Evolutionary conservation across 192 early-diverging fungal genomes (phyloP).

Genomic region (Hyaloraphidium curvatum): DNA sequence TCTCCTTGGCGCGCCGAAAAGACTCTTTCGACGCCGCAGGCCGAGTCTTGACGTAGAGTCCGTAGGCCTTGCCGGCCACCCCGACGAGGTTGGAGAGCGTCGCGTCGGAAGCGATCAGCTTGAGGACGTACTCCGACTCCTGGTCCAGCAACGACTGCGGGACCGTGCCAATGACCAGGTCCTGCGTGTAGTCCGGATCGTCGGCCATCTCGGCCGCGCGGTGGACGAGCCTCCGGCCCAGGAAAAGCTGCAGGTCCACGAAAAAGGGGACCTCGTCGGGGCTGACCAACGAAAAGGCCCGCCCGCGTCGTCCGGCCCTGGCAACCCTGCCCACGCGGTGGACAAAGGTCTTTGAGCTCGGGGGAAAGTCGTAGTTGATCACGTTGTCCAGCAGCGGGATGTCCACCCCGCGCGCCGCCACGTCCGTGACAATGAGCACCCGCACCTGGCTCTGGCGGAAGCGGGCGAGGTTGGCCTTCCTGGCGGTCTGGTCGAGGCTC

Average conservation of each 20-base stretch:
- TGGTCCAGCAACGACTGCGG: constrained; percentile 42
- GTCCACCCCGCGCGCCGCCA: constrained; percentile 98
- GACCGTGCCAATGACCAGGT: constrained; percentile 61
- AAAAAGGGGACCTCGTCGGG: constrained; percentile 81
- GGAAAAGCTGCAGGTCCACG: constrained; percentile 83
- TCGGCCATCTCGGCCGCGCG: constrained; percentile 18
- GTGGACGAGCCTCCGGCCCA: constrained; percentile 44
- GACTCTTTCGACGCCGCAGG: constrained; percentile 64
- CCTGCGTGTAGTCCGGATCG: constrained; percentile 44
- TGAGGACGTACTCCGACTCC: constrained; percentile 56
- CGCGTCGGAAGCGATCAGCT: constrained; percentile 35
- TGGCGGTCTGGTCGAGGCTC: constrained; percentile 75
- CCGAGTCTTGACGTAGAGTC: constrained; percentile 68
- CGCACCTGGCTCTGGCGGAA: constrained; percentile 65
- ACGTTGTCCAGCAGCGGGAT: constrained; percentile 94
- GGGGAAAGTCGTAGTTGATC: constrained; percentile 91
- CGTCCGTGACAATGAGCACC: constrained; percentile 84
- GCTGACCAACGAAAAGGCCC: constrained; percentile 75
- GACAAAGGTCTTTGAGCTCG: constrained; percentile 82
- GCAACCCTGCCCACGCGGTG: constrained; percentile 94
- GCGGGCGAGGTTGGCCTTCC: constrained; percentile 65
- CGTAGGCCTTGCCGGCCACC: constrained; percentile 62
- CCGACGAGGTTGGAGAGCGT: constrained; percentile 40
- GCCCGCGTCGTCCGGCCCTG: constrained; percentile 81
- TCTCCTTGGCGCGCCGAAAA: constrained; percentile 71